Evolutionary conservation across 306 rosid genomes (phyloP).

Genomic region (Neltuma alba): DNA sequence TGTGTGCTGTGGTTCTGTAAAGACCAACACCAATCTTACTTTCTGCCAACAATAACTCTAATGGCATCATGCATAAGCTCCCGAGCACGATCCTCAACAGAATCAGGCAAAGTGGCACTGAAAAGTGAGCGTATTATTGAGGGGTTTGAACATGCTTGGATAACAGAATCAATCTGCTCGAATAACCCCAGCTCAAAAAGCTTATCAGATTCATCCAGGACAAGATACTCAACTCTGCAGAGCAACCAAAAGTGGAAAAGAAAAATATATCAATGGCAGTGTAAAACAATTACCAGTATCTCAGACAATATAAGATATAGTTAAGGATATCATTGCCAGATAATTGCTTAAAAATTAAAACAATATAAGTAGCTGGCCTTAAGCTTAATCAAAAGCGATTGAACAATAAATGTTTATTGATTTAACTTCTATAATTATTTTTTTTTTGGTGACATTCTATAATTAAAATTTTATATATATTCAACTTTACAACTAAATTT

Average conservation of each 20-base stretch:
- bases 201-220: constrained; percentile 96
- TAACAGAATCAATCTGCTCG: constrained; percentile 80
- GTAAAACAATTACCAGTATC: constrained; percentile 11
- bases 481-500: background rate
- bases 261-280: constrained; percentile 20
- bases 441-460: no score
- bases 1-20: constrained; percentile 28
- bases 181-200: constrained; percentile 84
- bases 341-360: constrained; percentile 12
- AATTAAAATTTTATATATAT: background rate
- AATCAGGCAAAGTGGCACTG: constrained; percentile 97
- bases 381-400: constrained; percentile 12
- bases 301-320: background rate
- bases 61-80: constrained; percentile 97
- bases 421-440: background rate
- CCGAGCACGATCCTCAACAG: constrained; percentile 89
- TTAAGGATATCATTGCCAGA: constrained; percentile 20
- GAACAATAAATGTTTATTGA: background rate
- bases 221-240: constrained; percentile 89
- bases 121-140: constrained; percentile 81
- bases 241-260: constrained; percentile 34
- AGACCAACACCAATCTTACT: constrained; percentile 57
- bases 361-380: constrained; percentile 5
- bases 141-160: constrained; percentile 94
- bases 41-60: constrained; percentile 91